phyloP scores from a whole-genome alignment of 768 basidiomycete species.

The Leccinum imitatum region DNA sequence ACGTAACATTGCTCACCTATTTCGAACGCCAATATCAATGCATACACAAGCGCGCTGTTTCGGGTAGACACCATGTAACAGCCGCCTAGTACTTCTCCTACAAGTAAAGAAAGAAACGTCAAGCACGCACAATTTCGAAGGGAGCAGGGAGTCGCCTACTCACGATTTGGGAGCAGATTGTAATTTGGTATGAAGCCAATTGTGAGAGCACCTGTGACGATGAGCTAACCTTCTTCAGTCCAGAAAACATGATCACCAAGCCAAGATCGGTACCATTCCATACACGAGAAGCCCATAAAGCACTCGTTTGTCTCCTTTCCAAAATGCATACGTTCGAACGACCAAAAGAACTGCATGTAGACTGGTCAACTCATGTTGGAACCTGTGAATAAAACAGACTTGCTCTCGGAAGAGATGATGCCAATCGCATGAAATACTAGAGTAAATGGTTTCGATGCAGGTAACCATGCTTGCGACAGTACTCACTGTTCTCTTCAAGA shows the following conservation, averaged over 20 bases:
- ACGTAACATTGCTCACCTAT: no score
- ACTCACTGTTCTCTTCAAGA: not conserved
- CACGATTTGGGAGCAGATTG: not conserved
- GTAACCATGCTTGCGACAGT: not conserved
- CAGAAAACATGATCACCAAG: not conserved
- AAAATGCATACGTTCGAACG: not conserved
- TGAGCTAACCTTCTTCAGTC: not conserved
- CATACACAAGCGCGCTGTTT: not conserved
- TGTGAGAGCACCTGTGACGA: not conserved
- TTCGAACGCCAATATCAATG: not conserved
- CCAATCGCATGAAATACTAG: not conserved
- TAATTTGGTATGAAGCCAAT: not conserved
- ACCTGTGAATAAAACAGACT: not conserved
- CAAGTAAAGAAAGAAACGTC: not conserved
- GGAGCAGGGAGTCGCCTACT: not conserved
- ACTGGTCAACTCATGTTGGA: not conserved
- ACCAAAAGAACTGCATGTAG: not conserved
- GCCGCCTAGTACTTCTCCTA: not conserved
- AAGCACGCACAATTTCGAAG: not conserved
- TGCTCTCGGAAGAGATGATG: not conserved
- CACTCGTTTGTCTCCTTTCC: not conserved
- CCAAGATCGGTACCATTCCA: not conserved
- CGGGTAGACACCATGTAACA: not conserved
- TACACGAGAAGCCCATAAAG: not conserved
- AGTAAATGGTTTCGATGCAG: not conserved